These are phyloP conservation scores for Daldinia loculata DNA, from an alignment of 495 filamentous ascomycete species.

Conservation along the genomic window DNA sequence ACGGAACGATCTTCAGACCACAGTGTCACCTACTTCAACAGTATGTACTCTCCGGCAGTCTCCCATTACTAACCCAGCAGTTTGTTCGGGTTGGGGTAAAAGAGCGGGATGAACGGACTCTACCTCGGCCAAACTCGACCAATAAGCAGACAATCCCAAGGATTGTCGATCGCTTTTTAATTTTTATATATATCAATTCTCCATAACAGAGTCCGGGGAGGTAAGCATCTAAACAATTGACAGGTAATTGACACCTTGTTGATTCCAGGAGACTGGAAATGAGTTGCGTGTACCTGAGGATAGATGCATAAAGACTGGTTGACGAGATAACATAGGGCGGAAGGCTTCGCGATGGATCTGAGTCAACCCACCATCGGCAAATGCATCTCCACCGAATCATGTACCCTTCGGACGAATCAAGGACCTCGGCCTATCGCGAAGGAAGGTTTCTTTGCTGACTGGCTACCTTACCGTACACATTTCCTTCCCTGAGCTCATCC, in stretches of 20 bases:
- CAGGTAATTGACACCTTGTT: constrained; percentile 10
- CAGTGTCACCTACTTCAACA: constrained; percentile 42
- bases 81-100: constrained; percentile 37
- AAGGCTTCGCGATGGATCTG: constrained; percentile 39
- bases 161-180: constrained; percentile 16
- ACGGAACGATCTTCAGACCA: constrained; percentile 35
- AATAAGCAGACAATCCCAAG: constrained; percentile 6
- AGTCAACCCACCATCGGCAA: constrained; percentile 46
- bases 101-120: constrained; percentile 37
- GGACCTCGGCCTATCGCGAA: neutral
- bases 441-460: constrained; percentile 22
- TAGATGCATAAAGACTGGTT: constrained; percentile 23
- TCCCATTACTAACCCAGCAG: constrained; percentile 31
- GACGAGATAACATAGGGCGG: constrained; percentile 30
- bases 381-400: constrained; percentile 39
- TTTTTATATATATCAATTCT: constrained; percentile 4
- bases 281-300: constrained; percentile 10
- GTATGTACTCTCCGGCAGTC: constrained; percentile 5
- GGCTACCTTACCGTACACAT: constrained; percentile 22
- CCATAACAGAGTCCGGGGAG: constrained; percentile 14
- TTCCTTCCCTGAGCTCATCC: constrained; percentile 19
- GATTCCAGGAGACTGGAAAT: constrained; percentile 36
- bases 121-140: constrained; percentile 40
- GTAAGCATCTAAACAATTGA: neutral
- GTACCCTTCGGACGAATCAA: constrained; percentile 32